Evolutionary conservation across 2,329 filamentous ascomycete species (phyloP).

Genomic region (Rachicladosporium sp.): DNA sequence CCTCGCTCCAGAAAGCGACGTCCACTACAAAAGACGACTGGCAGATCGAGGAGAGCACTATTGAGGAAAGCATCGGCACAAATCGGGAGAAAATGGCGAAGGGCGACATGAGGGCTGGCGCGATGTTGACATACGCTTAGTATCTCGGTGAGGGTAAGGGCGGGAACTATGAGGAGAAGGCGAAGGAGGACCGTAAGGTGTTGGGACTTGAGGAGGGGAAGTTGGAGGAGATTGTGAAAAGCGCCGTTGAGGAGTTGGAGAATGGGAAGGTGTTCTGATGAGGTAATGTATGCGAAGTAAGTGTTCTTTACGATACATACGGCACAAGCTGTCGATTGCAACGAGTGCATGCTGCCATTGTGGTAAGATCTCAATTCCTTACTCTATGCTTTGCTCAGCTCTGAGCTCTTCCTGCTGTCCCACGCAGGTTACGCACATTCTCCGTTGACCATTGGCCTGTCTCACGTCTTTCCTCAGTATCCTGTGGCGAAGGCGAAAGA

Average conservation of each 20-base stretch:
- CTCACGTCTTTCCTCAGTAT: too few relatives aligned
- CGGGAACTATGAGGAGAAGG: slow-evolving; percentile 18
- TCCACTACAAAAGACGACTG: slow-evolving; percentile 25
- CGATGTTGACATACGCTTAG: slow-evolving; percentile 10
- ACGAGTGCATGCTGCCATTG: too few relatives aligned
- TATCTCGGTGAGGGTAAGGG: slow-evolving; percentile 13
- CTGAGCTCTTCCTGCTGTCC: too few relatives aligned
- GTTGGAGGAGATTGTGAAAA: slow-evolving; percentile 25
- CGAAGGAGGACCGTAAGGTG: slow-evolving; percentile 24
- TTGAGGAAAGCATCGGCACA: slow-evolving; percentile 31
- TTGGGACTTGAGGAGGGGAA: slow-evolving; percentile 27
- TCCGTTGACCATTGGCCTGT: too few relatives aligned
- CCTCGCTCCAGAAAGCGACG: slow-evolving; percentile 22
- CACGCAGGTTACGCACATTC: too few relatives aligned
- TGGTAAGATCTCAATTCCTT: too few relatives aligned
- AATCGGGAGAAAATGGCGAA: slow-evolving; percentile 21
- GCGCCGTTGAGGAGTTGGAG: slow-evolving; percentile 12
- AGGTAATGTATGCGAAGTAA: neutral
- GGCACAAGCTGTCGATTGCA: too few relatives aligned
- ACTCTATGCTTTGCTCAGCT: too few relatives aligned
- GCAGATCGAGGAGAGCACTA: slow-evolving; percentile 15
- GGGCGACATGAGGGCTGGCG: slow-evolving; percentile 30
- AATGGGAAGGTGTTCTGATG: neutral
- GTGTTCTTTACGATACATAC: too few relatives aligned
- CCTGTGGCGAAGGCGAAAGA: too few relatives aligned